Base-by-base conservation (phyloP, 2,329 filamentous ascomycete genomes). In the Fusarium bulbicola region DNA sequence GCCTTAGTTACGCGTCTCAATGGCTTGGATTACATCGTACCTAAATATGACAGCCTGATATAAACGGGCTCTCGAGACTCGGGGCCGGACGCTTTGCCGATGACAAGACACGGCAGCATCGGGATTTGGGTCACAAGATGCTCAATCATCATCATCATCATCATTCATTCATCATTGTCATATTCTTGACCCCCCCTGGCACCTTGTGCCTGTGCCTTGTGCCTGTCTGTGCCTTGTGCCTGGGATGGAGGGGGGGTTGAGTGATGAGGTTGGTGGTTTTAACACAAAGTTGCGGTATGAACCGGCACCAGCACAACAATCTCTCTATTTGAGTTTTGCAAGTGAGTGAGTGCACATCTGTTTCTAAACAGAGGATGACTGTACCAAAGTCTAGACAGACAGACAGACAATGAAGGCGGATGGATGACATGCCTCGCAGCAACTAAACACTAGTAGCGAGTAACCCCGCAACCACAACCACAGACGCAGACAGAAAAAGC, bases 401-500 rank as follows among this genome's bases (percentile, higher is more conserved):
- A 66, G 72, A 68, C 70, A 66, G 46, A 54, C 40, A 53, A 61
- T 34, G 20, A n/a, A 61, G 21, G 28, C 40, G 42, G 54, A 50
- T 69, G 50, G 59, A 64, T 73, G 74, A 64, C 71, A 71, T 68
- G 61, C 68, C 59, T 59, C 63, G 54, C 63, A 70, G 58, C 75
- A 59, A 26, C 50, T 42, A 42, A 60, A 37, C 36, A 72, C 68
- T 74, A 76, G 69, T 66, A 76, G 66, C 66, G 60, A 68, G 62
- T 66, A 73, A 76, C 75, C 75, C 75, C 75, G 64, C 75, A 77
- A 71, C 70, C 50, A 42, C 75, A 77, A 68, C 68, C 50, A 42
- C 50, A 52, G 47, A 47, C 58, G 26, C 53, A 43, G 58, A 50
- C 50, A 46, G 58, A 50, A 58, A 59, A 61, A 61, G 47, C 66